phyloP scores from a whole-genome alignment of 2,329 filamentous ascomycete genomes.

The Diaporthe australafricana region DNA sequence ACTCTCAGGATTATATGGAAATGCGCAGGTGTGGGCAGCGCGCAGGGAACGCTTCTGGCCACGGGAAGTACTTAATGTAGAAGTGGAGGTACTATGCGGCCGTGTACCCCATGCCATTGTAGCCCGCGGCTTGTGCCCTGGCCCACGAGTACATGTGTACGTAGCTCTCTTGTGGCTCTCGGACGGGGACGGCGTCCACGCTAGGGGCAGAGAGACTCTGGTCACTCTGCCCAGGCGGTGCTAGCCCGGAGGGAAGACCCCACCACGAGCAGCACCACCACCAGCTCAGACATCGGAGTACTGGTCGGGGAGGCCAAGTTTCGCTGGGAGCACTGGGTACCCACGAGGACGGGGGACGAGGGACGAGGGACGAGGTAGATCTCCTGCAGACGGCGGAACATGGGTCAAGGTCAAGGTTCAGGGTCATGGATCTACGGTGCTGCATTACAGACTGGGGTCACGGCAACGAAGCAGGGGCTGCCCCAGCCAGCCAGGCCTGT shows the following conservation, averaged over 20 bases:
- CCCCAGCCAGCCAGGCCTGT: slow-evolving; percentile 16
- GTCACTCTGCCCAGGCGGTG: slow-evolving; percentile 13
- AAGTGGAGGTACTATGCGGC: neutral
- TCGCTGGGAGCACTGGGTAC: neutral
- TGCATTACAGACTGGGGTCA: slow-evolving; percentile 4
- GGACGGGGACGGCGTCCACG: slow-evolving; percentile 7
- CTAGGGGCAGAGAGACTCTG: neutral
- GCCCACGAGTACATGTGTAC: slow-evolving; percentile 3
- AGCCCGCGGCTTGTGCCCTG: neutral
- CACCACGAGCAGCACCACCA: neutral
- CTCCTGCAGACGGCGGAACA: slow-evolving; percentile 26
- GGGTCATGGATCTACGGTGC: neutral
- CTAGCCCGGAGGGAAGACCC: slow-evolving; percentile 3
- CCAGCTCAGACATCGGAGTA: slow-evolving; percentile 9
- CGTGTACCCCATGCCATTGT: slow-evolving; percentile 15
- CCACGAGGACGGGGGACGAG: slow-evolving; percentile 8
- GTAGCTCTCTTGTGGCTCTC: neutral
- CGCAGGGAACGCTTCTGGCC: slow-evolving; percentile 16
- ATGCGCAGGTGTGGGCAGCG: slow-evolving; percentile 1
- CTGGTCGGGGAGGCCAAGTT: neutral
- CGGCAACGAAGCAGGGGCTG: slow-evolving; percentile 10
- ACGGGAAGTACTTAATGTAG: neutral
- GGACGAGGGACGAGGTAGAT: slow-evolving; percentile 15
- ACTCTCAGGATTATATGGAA: slow-evolving; percentile 23
- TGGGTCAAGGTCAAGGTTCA: neutral